Evolutionary conservation across 2,329 filamentous ascomycete genomes (phyloP), one percentile per base, ranked within the genome.

Genomic region (Botrytis paeoniae): DNA sequence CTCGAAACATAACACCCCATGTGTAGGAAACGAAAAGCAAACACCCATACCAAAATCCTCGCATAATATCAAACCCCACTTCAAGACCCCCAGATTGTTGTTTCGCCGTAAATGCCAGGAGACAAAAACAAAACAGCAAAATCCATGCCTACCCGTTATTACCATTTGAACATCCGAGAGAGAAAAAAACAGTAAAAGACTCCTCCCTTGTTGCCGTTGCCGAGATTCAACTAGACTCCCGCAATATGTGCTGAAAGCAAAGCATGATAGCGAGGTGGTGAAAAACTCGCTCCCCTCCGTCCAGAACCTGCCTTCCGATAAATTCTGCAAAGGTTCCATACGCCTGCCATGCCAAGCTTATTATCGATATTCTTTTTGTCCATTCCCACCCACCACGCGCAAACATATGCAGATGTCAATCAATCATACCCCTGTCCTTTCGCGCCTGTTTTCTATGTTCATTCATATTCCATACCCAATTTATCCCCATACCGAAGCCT

Each of bases 401-500:
- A 51, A 73, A 70, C 70, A 61, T 73, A 64, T 73, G 71, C 65
- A 70, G 43, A 63, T 57, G 41, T 69, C 66, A 68, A 64, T 29
- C 59, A 73, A 62, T 59, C 60, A 60, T 73, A 63, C 65, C 59
- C 62, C 48, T 63, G 45, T 70, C 59, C 66, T 48, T 48, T 41
- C 71, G 48, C 65, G 65, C 65, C 71, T 62, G 32, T 70, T 63
- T 73, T 70, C 65, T 70, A 62, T 57, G 35, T 63, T 66, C 48
- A 62, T 73, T 54, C 48, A 41, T 54, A 7, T 29, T 54, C 25
- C 57, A 63, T 54, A 37, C 39, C n/a, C 43, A 68, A 54, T 73
- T 77, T 91, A 98, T 78, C 95, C 95, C 95, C 95, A 98, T 78
- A 98, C 95, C 76, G 94, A 97, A 76, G 95, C 94, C 82, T 97